Conservation (phyloP, 768 basidiomycete genomes). For the Pholiota conissans region DNA sequence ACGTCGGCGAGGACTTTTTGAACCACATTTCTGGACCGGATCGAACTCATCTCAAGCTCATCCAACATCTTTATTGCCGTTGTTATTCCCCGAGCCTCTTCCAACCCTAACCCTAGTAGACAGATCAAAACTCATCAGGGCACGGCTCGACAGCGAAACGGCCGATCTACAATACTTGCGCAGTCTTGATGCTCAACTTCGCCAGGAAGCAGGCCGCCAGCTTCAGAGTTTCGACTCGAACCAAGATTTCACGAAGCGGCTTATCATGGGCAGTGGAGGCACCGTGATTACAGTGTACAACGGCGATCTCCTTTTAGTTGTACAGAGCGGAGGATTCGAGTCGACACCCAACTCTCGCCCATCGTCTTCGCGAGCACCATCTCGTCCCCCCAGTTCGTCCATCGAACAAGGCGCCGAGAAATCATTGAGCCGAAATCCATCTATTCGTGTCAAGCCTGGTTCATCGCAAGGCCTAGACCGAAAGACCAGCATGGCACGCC, state of each 20-base stretch:
- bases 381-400: conserved; percentile 70
- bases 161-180: conserved; percentile 64
- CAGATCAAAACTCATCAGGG: conserved; percentile 60
- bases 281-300: conserved; percentile 74
- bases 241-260: conserved; percentile 31
- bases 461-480: conserved; percentile 69
- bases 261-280: conserved; percentile 53
- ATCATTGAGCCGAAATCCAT: conserved; percentile 58
- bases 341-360: conserved; percentile 50
- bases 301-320: conserved; percentile 72
- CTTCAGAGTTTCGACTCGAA: conserved; percentile 31
- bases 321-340: conserved; percentile 55
- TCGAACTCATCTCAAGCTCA: conserved; percentile 33
- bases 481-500: conserved; percentile 72
- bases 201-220: conserved; percentile 32
- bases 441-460: conserved; percentile 76
- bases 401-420: conserved; percentile 43
- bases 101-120: conserved; percentile 71
- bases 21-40: conserved; percentile 74
- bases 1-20: conserved; percentile 70
- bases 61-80: conserved; percentile 65
- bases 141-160: conserved; percentile 69
- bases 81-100: conserved; percentile 76
- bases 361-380: conserved; percentile 58
- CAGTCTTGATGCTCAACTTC: conserved; percentile 45